These are phyloP conservation scores for Colletotrichum camelliae DNA, from an alignment of 2,329 filamentous ascomycete species.

Conservation along the genomic window DNA sequence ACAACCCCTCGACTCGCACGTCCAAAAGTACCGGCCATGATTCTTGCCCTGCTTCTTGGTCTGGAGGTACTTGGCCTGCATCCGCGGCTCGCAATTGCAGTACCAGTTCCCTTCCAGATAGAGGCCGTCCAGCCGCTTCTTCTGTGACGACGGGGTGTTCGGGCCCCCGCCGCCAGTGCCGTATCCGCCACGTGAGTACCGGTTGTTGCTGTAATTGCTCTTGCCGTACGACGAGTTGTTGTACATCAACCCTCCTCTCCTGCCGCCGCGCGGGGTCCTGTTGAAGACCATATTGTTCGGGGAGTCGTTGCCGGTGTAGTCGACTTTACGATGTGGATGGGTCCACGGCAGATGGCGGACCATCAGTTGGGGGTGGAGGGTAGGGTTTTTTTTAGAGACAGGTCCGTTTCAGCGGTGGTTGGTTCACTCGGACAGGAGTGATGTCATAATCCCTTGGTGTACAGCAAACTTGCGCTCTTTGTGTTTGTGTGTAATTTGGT, in stretches of 20 bases:
- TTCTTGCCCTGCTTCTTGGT: slow-evolving; percentile 44
- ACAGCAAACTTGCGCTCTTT: neutral
- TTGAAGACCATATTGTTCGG: neutral
- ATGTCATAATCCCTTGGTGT: neutral
- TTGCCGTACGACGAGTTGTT: neutral
- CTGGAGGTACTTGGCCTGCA: slow-evolving; percentile 37
- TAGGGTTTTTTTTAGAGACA: neutral
- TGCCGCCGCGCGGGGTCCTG: slow-evolving; percentile 6
- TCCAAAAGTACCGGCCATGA: slow-evolving; percentile 47
- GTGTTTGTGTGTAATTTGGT: neutral
- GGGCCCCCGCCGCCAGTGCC: neutral
- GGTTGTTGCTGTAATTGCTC: neutral
- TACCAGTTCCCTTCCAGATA: slow-evolving; percentile 40
- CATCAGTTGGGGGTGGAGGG: neutral
- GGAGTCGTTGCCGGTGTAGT: neutral
- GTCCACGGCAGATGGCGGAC: slow-evolving; percentile 20
- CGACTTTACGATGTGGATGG: slow-evolving; percentile 15
- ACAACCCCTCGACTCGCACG: slow-evolving; percentile 43
- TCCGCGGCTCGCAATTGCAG: slow-evolving; percentile 49
- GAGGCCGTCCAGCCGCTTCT: slow-evolving; percentile 37
- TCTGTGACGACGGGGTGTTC: slow-evolving; percentile 25
- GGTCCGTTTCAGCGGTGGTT: neutral
- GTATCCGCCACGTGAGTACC: neutral
- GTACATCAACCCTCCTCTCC: slow-evolving; percentile 8
- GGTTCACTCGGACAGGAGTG: neutral